Evolutionary conservation across 2,329 filamentous ascomycete species (phyloP).

Genomic region (Cercospora nicotianae): DNA sequence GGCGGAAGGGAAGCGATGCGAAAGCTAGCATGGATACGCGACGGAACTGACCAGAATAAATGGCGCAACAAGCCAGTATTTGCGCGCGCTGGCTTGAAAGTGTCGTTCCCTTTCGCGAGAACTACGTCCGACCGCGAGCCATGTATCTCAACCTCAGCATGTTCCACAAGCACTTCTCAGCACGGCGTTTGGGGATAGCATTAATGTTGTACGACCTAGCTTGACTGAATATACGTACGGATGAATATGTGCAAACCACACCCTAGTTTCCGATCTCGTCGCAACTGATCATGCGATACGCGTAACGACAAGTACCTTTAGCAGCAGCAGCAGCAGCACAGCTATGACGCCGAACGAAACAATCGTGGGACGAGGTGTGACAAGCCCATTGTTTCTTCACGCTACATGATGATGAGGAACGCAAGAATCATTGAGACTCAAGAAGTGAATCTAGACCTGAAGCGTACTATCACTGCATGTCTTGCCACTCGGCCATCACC

Average conservation of each 20-base stretch:
- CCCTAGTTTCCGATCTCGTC: background rate
- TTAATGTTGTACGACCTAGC: constrained; percentile 4
- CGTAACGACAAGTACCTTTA: background rate
- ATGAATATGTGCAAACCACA: background rate
- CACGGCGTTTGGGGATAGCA: background rate
- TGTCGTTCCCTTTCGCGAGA: background rate
- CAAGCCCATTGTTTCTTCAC: background rate
- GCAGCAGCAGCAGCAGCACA: background rate
- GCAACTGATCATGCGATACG: background rate
- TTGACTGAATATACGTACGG: background rate
- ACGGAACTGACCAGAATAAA: background rate
- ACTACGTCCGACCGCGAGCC: background rate
- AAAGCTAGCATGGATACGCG: background rate
- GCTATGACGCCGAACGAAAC: too few relatives aligned
- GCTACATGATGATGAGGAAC: too few relatives aligned
- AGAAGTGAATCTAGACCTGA: too few relatives aligned
- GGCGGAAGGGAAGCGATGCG: background rate
- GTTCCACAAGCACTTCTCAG: background rate
- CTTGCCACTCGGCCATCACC: background rate
- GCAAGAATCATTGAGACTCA: too few relatives aligned
- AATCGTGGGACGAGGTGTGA: background rate
- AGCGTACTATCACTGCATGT: background rate
- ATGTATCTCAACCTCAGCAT: background rate
- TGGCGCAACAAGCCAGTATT: background rate
- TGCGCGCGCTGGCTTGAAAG: background rate